These are phyloP conservation scores for Lithohypha guttulata DNA, from an alignment of 2,329 filamentous ascomycete species.

Conservation along the genomic window DNA sequence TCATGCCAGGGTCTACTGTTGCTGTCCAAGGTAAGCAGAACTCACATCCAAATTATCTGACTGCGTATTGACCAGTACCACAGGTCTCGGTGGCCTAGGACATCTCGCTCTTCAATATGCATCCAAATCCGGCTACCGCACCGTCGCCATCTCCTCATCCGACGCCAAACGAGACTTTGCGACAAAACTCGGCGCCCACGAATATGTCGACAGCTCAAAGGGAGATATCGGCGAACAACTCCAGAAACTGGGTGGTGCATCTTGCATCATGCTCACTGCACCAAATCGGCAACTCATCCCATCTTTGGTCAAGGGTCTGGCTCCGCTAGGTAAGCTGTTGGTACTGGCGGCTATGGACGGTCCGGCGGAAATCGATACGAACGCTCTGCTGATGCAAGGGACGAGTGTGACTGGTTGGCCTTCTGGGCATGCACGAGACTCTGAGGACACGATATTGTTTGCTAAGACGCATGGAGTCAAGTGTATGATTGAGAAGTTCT, in stretches of 20 bases:
- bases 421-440: slow-evolving; percentile 41
- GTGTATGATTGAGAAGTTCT: slow-evolving; percentile 45
- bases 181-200: slow-evolving; percentile 44
- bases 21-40: slow-evolving; percentile 32
- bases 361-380: slow-evolving; percentile 22
- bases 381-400: slow-evolving; percentile 35
- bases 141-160: slow-evolving; percentile 42
- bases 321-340: slow-evolving; percentile 28
- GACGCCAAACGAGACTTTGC: slow-evolving; percentile 44
- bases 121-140: slow-evolving; percentile 41
- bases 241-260: slow-evolving; percentile 27
- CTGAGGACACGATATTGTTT: slow-evolving; percentile 43
- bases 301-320: slow-evolving; percentile 28
- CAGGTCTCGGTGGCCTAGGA: slow-evolving; percentile 42
- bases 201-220: slow-evolving; percentile 41
- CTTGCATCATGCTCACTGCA: slow-evolving; percentile 29
- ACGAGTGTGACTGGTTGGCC: slow-evolving; percentile 43
- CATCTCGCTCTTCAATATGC: slow-evolving; percentile 46
- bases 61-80: not conserved
- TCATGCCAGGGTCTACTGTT: slow-evolving; percentile 36
- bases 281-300: slow-evolving; percentile 28
- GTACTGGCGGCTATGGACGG: slow-evolving; percentile 26
- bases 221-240: slow-evolving; percentile 27
- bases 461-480: slow-evolving; percentile 38
- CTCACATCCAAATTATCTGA: not conserved